phyloP scores from a whole-genome alignment of 2,329 filamentous ascomycete genomes.

The Penicillium sumatraense region DNA sequence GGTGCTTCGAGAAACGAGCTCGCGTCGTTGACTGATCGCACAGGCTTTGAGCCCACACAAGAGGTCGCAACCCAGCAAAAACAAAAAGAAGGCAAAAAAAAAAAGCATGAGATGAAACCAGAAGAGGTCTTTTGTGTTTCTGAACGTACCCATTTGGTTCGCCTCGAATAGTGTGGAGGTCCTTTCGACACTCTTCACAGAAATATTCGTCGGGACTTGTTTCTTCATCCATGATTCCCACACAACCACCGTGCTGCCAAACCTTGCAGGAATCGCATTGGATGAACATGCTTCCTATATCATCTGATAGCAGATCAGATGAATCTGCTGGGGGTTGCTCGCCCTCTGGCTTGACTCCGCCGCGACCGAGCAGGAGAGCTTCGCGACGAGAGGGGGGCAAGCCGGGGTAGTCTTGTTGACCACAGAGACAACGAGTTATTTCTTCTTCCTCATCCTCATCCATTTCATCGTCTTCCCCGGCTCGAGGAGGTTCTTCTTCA shows the following conservation, averaged over 20 bases:
- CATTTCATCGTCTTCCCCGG: slow-evolving; percentile 66
- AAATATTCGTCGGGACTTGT: slow-evolving; percentile 96
- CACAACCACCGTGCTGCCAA: slow-evolving; percentile 97
- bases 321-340: slow-evolving; percentile 62
- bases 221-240: slow-evolving; percentile 93
- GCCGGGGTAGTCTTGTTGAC: slow-evolving; percentile 91
- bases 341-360: slow-evolving; percentile 60
- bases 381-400: slow-evolving; percentile 65
- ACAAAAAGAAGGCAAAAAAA: background rate
- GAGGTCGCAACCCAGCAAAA: background rate
- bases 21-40: too few species aligned
- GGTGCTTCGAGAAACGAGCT: background rate
- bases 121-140: background rate
- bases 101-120: background rate
- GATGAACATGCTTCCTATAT: slow-evolving; percentile 92
- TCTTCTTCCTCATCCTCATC: slow-evolving; percentile 83
- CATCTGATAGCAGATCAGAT: slow-evolving; percentile 71
- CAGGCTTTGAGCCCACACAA: background rate
- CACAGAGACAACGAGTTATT: slow-evolving; percentile 93
- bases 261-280: slow-evolving; percentile 98
- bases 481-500: slow-evolving; percentile 64
- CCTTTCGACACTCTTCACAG: slow-evolving; percentile 91
- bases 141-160: slow-evolving; percentile 80
- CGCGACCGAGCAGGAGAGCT: slow-evolving; percentile 53
- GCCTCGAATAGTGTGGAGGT: slow-evolving; percentile 81